Evolutionary conservation across 257 asterid genomes (phyloP).

Genomic region (Plantago elongata): DNA sequence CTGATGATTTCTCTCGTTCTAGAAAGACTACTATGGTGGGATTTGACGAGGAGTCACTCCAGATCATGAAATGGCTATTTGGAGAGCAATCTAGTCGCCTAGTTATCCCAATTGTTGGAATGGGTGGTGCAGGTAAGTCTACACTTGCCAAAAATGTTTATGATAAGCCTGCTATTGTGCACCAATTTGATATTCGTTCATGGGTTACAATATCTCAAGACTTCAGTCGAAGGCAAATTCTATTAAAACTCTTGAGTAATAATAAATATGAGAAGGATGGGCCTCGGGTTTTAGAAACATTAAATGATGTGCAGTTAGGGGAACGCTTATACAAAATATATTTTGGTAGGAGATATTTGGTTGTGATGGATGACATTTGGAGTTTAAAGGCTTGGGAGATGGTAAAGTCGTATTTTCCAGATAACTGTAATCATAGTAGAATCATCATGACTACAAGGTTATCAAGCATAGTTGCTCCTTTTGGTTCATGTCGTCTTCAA

Average conservation of each 20-base stretch:
- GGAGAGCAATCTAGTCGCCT: not conserved
- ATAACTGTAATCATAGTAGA: not conserved
- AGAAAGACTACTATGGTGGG: not conserved
- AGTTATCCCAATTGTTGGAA: constrained; percentile 2
- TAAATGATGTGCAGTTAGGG: not conserved
- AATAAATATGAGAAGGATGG: not conserved
- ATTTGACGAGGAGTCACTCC: not conserved
- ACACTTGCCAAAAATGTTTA: constrained; percentile 7
- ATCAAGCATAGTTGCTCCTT: not conserved
- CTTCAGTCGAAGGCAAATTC: not conserved
- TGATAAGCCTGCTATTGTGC: not conserved
- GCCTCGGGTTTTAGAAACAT: too few relatives aligned
- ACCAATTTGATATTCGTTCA: not conserved
- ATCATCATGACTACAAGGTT: not conserved
- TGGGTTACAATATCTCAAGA: constrained; percentile 10
- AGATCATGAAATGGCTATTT: not conserved
- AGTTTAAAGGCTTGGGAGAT: not conserved
- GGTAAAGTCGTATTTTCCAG: not conserved
- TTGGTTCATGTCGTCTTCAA: not conserved
- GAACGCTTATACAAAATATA: constrained; percentile 1
- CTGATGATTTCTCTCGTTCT: not conserved
- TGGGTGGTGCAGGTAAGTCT: constrained; percentile 11
- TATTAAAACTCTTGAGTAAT: not conserved
- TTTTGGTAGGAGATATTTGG: constrained; percentile 2
- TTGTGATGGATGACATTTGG: constrained; percentile 7